Evolutionary conservation across 495 filamentous ascomycete genomes (phyloP).

Genomic region (Immersiella caudata): DNA sequence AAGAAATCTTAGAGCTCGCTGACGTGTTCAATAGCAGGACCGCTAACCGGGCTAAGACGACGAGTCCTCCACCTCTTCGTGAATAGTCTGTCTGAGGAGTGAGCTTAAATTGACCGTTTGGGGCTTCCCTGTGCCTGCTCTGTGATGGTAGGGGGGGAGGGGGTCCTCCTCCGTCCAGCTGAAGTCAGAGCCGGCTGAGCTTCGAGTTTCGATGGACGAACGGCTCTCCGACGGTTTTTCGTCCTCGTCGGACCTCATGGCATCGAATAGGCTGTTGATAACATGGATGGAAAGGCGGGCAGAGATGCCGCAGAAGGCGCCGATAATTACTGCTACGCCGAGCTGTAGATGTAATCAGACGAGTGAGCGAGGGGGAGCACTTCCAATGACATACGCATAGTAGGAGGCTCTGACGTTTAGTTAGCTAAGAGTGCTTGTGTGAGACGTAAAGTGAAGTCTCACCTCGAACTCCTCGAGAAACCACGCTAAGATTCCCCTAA

Average conservation of each 20-base stretch:
- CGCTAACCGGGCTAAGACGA: not conserved
- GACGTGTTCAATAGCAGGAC: not conserved
- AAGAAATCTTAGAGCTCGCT: too few relatives aligned
- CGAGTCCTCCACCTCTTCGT: constrained; percentile 49
- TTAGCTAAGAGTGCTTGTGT: not conserved
- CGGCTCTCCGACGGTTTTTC: too few relatives aligned
- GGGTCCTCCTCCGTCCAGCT: not conserved
- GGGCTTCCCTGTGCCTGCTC: constrained; percentile 35
- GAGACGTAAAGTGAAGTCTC: not conserved
- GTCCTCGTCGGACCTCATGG: not conserved
- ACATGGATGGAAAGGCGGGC: not conserved
- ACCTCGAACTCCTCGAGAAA: constrained; percentile 10
- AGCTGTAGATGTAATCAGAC: not conserved
- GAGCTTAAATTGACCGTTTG: constrained; percentile 34
- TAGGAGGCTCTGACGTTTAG: not conserved
- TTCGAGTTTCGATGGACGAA: not conserved
- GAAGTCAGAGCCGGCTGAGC: not conserved
- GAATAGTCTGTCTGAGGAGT: constrained; percentile 60
- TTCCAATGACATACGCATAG: not conserved
- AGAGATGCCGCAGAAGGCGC: not conserved
- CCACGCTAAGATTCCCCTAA: not conserved
- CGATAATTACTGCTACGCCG: not conserved
- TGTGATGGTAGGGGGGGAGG: not conserved
- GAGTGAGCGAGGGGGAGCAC: not conserved
- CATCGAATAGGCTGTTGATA: not conserved